These are phyloP conservation scores for Primulina eburnea DNA, from an alignment of 257 asterid genomes.

Conservation along the genomic window DNA sequence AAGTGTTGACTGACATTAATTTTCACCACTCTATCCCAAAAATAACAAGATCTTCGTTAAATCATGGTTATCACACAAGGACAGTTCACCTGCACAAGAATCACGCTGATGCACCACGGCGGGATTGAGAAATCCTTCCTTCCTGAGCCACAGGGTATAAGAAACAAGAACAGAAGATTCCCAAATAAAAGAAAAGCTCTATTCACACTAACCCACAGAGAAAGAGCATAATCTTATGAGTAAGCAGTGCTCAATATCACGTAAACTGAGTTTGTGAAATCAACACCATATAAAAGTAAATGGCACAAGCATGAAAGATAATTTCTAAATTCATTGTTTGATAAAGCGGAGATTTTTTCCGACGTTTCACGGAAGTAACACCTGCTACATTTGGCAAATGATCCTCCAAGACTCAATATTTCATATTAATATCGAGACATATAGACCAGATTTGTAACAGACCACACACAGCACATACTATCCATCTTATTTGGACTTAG, in stretches of 20 bases:
- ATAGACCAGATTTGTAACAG: constrained; percentile 13
- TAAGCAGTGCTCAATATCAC: constrained; percentile 26
- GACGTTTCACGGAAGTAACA: background rate
- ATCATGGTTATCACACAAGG: constrained; percentile 38
- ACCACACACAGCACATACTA: constrained; percentile 3
- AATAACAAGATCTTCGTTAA: constrained; percentile 26
- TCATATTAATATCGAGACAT: constrained; percentile 9
- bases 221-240: constrained; percentile 25
- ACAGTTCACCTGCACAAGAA: constrained; percentile 65
- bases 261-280: constrained; percentile 22
- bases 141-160: constrained; percentile 47
- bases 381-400: background rate
- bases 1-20: constrained; percentile 10
- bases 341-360: background rate
- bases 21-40: constrained; percentile 17
- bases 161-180: constrained; percentile 38
- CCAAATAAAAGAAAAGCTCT: constrained; percentile 30
- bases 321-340: background rate
- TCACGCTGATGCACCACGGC: constrained; percentile 58
- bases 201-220: constrained; percentile 22
- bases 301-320: constrained; percentile 23
- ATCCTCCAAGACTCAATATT: constrained; percentile 15
- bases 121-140: constrained; percentile 50
- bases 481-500: constrained; percentile 14
- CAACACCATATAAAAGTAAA: constrained; percentile 9